Base-by-base conservation (phyloP, 192 early-diverging fungal genomes). In the Linnemannia zychae region DNA sequence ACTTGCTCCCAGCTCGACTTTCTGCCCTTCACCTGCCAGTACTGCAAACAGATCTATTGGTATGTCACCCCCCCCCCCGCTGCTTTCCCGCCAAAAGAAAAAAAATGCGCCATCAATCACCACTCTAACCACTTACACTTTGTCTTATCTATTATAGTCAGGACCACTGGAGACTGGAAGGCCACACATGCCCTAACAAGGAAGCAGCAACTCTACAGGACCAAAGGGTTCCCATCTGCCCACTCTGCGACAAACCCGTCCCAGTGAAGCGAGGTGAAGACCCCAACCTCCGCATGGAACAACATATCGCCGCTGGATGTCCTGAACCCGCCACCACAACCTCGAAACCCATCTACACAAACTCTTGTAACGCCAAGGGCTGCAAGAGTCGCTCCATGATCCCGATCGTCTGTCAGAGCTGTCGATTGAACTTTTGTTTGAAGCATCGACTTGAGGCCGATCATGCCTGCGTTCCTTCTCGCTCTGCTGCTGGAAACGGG, bases 401-500 rank as follows among this genome's bases (percentile, higher is more conserved):
- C 6, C 92, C 91, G 38, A 92, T 96, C 18, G 63, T 87, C 44
- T 97, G 97, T 84, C 77, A 90, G 24, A 84, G 79, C 15, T 97
- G 97, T 83, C 75, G 86, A 24, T 77, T 89, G 36, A 88, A 88
- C 44, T 97, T 91, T 76, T 97, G 97, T 84, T 87, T 97, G 65
- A 94, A 94, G 76, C 97, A 97, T 88, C 92, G 96, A 36, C 85
- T 95, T 47, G 93, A 94, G 50, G 75, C 83, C 36, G 95, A 95
- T 67, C 96, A 97, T 79, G 77, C 90, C 12, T 97, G 96, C 71
- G 71, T 86, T 37, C 28, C 71, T 3, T 33, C n/a, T 1, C 44
- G 24, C 4, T 53, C 53, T 15, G 38, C 67, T 38, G 34, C 48
- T 28, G 34, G 40, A 67, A 63, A 63, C 22, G 37, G 33, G 67